Evolutionary conservation across 352 stramenopile species (phyloP).

Genomic region (Thalassiosira oceanica): DNA sequence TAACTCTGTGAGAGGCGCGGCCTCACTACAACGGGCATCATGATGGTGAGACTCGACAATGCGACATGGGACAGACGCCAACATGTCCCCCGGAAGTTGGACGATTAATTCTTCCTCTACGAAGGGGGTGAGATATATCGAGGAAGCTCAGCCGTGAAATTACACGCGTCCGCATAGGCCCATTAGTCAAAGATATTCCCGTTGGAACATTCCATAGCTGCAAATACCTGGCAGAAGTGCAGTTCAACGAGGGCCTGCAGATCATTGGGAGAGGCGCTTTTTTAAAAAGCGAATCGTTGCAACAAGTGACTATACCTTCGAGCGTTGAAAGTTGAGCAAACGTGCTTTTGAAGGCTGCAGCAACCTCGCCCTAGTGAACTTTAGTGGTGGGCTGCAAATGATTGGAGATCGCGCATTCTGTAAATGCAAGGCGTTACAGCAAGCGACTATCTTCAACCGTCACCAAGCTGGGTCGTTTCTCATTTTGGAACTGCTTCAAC

Average conservation of each 20-base stretch:
- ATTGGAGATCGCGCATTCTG: slow-evolving; percentile 9
- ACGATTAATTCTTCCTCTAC: too few species aligned
- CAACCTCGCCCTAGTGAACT: neutral
- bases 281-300: neutral
- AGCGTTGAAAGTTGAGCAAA: neutral
- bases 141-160: too few species aligned
- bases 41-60: too few species aligned
- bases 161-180: neutral
- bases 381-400: neutral
- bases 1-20: too few species aligned
- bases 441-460: slow-evolving; percentile 5
- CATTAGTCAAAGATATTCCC: neutral
- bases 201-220: too few species aligned
- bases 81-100: too few species aligned
- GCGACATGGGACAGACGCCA: too few species aligned
- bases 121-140: too few species aligned
- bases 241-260: neutral
- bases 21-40: too few species aligned
- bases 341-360: neutral
- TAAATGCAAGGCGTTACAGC: slow-evolving; percentile 3
- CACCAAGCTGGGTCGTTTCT: slow-evolving; percentile 2
- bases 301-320: neutral
- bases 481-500: slow-evolving; percentile 19
- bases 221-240: too few species aligned
- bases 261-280: neutral